These are phyloP conservation scores for Galerina marginata DNA, from an alignment of 768 basidiomycete genomes.

Conservation along the genomic window DNA sequence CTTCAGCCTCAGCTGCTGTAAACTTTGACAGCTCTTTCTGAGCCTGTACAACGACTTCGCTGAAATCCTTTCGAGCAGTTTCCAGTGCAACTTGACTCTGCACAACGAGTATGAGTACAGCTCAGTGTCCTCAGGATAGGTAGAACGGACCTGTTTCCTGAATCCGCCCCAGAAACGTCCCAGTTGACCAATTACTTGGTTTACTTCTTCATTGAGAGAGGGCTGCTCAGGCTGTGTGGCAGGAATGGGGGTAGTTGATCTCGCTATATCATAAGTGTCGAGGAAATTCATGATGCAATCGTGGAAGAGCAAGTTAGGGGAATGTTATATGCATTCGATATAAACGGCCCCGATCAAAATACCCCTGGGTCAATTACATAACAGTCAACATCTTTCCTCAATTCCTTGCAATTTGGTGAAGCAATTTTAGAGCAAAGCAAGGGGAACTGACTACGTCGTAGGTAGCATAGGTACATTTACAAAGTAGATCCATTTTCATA, in stretches of 20 bases:
- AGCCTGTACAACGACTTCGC: constrained; percentile 76
- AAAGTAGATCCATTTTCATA: too few species aligned
- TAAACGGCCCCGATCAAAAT: not conserved
- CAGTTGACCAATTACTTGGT: constrained; percentile 86
- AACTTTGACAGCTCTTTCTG: constrained; percentile 77
- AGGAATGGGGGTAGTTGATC: constrained; percentile 52
- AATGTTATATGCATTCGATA: not conserved
- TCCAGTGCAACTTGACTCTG: constrained; percentile 76
- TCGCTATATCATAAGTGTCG: constrained; percentile 67
- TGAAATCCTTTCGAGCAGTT: constrained; percentile 73
- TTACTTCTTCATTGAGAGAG: constrained; percentile 85
- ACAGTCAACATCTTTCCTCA: not conserved
- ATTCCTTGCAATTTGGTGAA: not conserved
- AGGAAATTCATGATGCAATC: constrained; percentile 68
- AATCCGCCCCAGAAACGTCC: constrained; percentile 91
- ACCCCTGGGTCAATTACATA: not conserved
- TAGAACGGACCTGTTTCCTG: constrained; percentile 74
- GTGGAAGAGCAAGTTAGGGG: constrained; percentile 14
- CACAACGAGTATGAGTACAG: not conserved
- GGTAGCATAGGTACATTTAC: too few species aligned
- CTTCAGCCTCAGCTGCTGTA: constrained; percentile 34
- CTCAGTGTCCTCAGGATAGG: not conserved
- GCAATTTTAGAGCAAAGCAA: not conserved
- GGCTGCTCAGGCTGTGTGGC: constrained; percentile 48
- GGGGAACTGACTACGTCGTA: not conserved